A percentile compares a stretch with the other conserved stretches of the same genome.
Evolutionary conservation across 495 filamentous ascomycete genomes (phyloP).

Genomic region (Staphylotrichum tortipilum): DNA sequence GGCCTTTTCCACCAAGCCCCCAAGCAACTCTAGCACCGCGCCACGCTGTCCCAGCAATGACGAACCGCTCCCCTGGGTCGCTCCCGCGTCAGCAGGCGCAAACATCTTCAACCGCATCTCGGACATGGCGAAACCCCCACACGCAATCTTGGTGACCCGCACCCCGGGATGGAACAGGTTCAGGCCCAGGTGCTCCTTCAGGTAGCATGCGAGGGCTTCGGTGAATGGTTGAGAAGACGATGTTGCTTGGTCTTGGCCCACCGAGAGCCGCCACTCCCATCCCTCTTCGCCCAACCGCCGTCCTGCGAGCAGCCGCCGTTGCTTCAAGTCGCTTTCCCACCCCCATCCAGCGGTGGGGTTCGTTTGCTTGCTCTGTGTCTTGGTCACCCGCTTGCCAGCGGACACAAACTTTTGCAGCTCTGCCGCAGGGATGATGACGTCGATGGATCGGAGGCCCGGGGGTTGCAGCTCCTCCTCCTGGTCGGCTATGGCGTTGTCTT

Average conservation of each 20-base stretch:
- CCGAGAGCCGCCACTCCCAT: conserved; percentile 37
- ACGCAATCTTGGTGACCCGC: conserved; percentile 34
- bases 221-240: conserved; percentile 32
- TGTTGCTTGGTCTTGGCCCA: neutral
- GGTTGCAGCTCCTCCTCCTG: conserved; percentile 5
- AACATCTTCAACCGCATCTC: conserved; percentile 39
- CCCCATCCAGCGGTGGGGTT: neutral
- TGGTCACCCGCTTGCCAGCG: neutral
- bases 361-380: conserved; percentile 3
- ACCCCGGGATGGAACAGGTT: conserved; percentile 39
- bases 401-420: conserved; percentile 24
- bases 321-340: conserved; percentile 21
- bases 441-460: conserved; percentile 33
- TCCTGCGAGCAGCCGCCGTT: conserved; percentile 31
- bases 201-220: conserved; percentile 33
- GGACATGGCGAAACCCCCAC: conserved; percentile 38
- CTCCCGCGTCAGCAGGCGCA: conserved; percentile 1
- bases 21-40: conserved; percentile 5
- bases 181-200: conserved; percentile 32
- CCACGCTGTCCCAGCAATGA: neutral
- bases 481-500: neutral
- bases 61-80: neutral
- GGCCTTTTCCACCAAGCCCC: neutral
- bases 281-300: conserved; percentile 34
- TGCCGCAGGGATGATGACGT: conserved; percentile 31